phyloP scores from a whole-genome alignment of 352 stramenopile species.

The Pythium rhizo-oryzae region DNA sequence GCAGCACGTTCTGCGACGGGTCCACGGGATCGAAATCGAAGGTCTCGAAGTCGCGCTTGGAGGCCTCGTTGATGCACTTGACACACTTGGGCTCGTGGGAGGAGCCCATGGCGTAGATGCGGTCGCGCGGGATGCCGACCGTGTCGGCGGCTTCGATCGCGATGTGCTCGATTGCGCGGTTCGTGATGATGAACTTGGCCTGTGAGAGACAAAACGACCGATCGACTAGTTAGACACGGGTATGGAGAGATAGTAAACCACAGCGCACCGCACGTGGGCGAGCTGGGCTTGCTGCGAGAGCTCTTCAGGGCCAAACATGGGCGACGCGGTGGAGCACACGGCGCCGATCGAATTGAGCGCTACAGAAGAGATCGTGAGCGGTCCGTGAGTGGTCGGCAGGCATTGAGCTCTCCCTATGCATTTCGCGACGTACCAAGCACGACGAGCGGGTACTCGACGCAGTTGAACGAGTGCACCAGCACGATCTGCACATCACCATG shows the following conservation, averaged over 20 bases:
- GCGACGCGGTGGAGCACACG: conserved; percentile 57
- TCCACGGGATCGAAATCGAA: conserved; percentile 59
- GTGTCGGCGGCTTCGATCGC: conserved; percentile 44
- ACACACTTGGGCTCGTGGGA: conserved; percentile 69
- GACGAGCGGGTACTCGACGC: conserved; percentile 56
- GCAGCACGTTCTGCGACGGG: conserved; percentile 48
- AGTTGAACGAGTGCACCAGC: conserved; percentile 70
- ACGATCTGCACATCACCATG: conserved; percentile 34
- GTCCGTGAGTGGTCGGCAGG: too few species aligned
- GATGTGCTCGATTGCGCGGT: conserved; percentile 46
- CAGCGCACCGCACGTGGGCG: neutral
- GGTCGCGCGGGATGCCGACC: conserved; percentile 87
- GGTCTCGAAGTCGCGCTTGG: conserved; percentile 37
- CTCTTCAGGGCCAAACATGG: conserved; percentile 52
- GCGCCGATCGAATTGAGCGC: conserved; percentile 54
- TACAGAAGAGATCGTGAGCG: neutral
- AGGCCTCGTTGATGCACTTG: conserved; percentile 42
- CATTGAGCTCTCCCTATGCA: too few species aligned
- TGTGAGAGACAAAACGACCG: conserved; percentile 2
- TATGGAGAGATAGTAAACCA: too few species aligned
- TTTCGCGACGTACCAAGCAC: conserved; percentile 40
- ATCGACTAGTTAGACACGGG: too few species aligned
- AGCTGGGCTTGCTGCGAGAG: conserved; percentile 46
- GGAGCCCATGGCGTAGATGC: conserved; percentile 92
- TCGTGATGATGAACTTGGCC: conserved; percentile 58